Conservation (phyloP, 2,329 filamentous ascomycete genomes). For the Amylocarpus encephaloides region DNA sequence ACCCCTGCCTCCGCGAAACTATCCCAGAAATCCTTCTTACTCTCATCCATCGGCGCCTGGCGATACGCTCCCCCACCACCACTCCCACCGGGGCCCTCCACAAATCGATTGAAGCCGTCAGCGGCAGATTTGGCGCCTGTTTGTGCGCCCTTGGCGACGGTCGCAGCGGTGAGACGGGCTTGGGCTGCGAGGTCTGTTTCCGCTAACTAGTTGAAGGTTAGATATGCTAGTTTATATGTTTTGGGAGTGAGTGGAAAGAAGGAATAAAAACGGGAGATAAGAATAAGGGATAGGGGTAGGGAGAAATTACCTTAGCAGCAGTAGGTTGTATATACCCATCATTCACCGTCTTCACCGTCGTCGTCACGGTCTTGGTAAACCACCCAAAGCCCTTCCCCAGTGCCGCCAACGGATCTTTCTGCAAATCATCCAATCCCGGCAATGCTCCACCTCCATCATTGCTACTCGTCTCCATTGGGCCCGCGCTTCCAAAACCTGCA, state of each 20-base stretch:
- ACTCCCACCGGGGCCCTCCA: slow-evolving; percentile 58
- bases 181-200: slow-evolving; percentile 72
- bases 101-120: slow-evolving; percentile 77
- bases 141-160: slow-evolving; percentile 60
- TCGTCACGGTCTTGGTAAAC: slow-evolving; percentile 81
- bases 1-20: slow-evolving; percentile 59
- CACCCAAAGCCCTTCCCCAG: slow-evolving; percentile 91
- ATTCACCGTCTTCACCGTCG: slow-evolving; percentile 87
- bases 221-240: slow-evolving; percentile 4
- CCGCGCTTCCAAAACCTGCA: slow-evolving; percentile 77
- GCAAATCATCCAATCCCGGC: slow-evolving; percentile 77
- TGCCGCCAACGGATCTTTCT: slow-evolving; percentile 83
- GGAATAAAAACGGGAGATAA: slow-evolving; percentile 6
- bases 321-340: slow-evolving; percentile 89
- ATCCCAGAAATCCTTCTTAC: slow-evolving; percentile 85
- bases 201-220: slow-evolving; percentile 54
- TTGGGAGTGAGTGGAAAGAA: slow-evolving; percentile 2
- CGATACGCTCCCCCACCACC: slow-evolving; percentile 29
- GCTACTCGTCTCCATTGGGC: slow-evolving; percentile 38
- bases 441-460: slow-evolving; percentile 40
- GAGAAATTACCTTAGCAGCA: slow-evolving; percentile 65
- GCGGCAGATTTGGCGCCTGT: slow-evolving; percentile 68
- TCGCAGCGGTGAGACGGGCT: slow-evolving; percentile 55
- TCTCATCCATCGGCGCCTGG: slow-evolving; percentile 46
- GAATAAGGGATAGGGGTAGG: not conserved